Conservation (phyloP, 169 alveolate genomes). For the Nephromyces sp. region DNA sequence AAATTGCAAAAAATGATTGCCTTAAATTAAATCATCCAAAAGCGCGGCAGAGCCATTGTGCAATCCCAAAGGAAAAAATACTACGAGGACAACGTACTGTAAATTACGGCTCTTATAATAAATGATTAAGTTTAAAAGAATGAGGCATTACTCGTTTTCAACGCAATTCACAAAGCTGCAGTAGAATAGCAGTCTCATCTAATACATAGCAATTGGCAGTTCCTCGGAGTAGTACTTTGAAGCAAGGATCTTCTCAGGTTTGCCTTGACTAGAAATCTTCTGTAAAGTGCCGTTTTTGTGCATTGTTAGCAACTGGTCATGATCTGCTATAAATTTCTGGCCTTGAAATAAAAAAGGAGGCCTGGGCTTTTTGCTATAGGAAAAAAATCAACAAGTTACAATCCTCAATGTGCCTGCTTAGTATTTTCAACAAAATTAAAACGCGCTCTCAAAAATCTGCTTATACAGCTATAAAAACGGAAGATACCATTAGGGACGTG, state of each 20-base stretch:
- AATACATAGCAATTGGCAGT: background rate
- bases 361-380: background rate
- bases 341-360: background rate
- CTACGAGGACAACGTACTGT: no score
- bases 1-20: no score
- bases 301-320: background rate
- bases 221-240: background rate
- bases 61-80: no score
- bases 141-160: no score
- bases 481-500: background rate
- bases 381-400: background rate
- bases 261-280: background rate
- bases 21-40: no score
- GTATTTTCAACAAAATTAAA: background rate
- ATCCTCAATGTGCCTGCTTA: background rate
- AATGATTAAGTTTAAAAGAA: no score
- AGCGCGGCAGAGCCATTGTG: no score
- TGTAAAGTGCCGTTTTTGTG: background rate
- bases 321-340: background rate
- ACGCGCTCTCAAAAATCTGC: background rate
- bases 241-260: no score
- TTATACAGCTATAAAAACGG: background rate
- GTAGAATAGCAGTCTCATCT: background rate
- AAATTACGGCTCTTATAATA: no score
- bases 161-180: background rate